Base-by-base conservation (phyloP, 2,329 filamentous ascomycete genomes). In the Pseudocercospora fijiensis region DNA sequence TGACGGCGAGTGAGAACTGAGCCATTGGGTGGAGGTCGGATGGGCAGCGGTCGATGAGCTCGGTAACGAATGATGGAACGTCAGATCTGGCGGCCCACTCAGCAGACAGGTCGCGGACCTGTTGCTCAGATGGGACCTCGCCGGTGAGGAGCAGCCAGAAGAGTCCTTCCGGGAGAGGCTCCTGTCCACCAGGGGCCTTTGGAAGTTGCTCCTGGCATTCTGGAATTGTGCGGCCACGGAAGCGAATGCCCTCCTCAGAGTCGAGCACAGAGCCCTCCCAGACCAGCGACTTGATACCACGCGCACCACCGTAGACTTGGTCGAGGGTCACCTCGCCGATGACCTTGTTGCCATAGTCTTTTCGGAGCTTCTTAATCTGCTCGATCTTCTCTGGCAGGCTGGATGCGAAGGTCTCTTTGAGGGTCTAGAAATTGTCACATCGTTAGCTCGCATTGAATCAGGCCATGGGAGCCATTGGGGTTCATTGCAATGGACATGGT, bases 101-200 rank as follows among this genome's bases (percentile, higher is more conserved):
- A 69, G 95, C 94, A 72, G 95, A 98, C 72, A 99, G 90, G 77
- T 96, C 93, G 79, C 93, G 93, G 76, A 98, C 95, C 86, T 99
- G 95, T 85, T 97, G 91, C 86, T 98, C 95, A 72, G 88, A 90
- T 74, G 95, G 95, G 72, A 99, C 91, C 87, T 99, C 95, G 73
- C 95, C 95, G 70, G 95, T 99, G 81, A 99, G 82, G 78, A 99
- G 91, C 74, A 99, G 90, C 95, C 95, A 99, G 90, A 99, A 99
- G 79, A 99, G 92, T 87, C 94, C 88, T 87, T 99, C 95, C 66
- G 95, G 95, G 62, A 99, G 89, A 78, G 95, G 95, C 86, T 99
- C 94, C 80, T 92, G 87, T 84, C 95, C 95, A 76, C 95, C 95
- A 70, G 93, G 92, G 68, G 94, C 95, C 86, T 96, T 97, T 81